phyloP scores from a whole-genome alignment of 2,329 filamentous ascomycete species.

The Ceratocystis lukuohia region DNA sequence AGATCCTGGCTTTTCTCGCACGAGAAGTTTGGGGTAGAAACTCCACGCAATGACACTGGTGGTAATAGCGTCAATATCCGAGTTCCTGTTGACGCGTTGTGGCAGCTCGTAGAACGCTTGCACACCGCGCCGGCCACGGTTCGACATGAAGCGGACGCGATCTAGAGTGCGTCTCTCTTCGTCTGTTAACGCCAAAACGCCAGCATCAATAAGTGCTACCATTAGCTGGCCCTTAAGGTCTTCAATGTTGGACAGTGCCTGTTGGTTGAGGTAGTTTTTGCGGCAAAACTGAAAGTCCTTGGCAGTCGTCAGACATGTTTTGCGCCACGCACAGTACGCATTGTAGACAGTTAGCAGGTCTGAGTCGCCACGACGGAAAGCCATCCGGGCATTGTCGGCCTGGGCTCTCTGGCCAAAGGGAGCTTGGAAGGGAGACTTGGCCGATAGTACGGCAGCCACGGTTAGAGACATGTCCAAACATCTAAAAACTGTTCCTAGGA shows the following conservation, averaged over 20 bases:
- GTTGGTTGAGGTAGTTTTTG: constrained; percentile 85
- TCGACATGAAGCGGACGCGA: constrained; percentile 48
- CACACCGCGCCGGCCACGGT: constrained; percentile 39
- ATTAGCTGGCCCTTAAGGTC: constrained; percentile 89
- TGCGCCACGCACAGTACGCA: constrained; percentile 80
- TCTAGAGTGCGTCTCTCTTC: constrained; percentile 59
- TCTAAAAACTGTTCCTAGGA: constrained; percentile 74
- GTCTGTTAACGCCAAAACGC: constrained; percentile 61
- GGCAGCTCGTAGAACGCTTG: constrained; percentile 74
- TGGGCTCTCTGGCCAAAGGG: constrained; percentile 74
- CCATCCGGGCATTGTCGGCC: constrained; percentile 63
- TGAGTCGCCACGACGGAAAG: constrained; percentile 76
- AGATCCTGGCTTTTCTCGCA: constrained; percentile 52
- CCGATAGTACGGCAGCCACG: constrained; percentile 82
- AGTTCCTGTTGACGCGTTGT: constrained; percentile 58
- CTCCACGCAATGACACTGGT: constrained; percentile 80
- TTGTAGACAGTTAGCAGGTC: constrained; percentile 90
- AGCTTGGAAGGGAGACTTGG: constrained; percentile 84
- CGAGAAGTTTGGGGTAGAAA: constrained; percentile 87
- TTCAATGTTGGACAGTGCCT: constrained; percentile 82
- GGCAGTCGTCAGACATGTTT: constrained; percentile 55
- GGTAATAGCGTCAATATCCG: constrained; percentile 64
- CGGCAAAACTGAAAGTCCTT: constrained; percentile 84
- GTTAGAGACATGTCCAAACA: constrained; percentile 87
- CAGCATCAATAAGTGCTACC: constrained; percentile 71